These are phyloP conservation scores for Neurospora discreta DNA, from an alignment of 495 filamentous ascomycete species.

Conservation along the genomic window DNA sequence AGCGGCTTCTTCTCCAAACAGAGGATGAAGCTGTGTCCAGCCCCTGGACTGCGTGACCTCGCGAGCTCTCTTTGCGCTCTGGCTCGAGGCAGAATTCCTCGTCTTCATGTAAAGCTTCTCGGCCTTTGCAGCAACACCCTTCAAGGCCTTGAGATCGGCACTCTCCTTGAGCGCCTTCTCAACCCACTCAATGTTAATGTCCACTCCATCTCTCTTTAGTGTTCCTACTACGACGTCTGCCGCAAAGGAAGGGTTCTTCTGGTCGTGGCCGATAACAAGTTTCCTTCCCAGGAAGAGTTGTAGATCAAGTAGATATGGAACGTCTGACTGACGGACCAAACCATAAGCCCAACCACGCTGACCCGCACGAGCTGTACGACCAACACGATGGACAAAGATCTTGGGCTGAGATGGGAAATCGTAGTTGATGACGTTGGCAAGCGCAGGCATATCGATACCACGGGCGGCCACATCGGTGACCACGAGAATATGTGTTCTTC, in stretches of 20 bases:
- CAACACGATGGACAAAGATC: conserved; percentile 91
- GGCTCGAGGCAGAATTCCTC: conserved; percentile 72
- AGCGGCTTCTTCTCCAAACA: conserved; percentile 61
- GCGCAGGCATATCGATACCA: conserved; percentile 93
- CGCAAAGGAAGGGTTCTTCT: conserved; percentile 53
- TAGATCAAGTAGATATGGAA: conserved; percentile 85
- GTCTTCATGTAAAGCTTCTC: conserved; percentile 88
- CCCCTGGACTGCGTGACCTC: conserved; percentile 55
- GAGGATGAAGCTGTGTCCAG: conserved; percentile 58
- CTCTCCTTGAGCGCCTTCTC: conserved; percentile 64
- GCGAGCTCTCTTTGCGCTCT: conserved; percentile 78
- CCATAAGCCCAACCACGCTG: conserved; percentile 90
- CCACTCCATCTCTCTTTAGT: conserved; percentile 56
- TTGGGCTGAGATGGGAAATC: conserved; percentile 96
- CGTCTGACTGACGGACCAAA: conserved; percentile 72
- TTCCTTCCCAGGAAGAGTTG: conserved; percentile 84
- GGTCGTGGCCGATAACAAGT: conserved; percentile 55
- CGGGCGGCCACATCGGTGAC: conserved; percentile 94
- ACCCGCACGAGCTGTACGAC: conserved; percentile 87
- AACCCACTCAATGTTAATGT: conserved; percentile 65
- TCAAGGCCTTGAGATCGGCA: conserved; percentile 58
- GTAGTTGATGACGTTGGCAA: conserved; percentile 98
- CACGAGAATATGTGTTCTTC: conserved; percentile 81
- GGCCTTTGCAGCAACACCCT: conserved; percentile 67
- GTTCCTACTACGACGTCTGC: conserved; percentile 72